Base-by-base conservation (phyloP, 2,329 filamentous ascomycete genomes). In the Diaporthe destruens region DNA sequence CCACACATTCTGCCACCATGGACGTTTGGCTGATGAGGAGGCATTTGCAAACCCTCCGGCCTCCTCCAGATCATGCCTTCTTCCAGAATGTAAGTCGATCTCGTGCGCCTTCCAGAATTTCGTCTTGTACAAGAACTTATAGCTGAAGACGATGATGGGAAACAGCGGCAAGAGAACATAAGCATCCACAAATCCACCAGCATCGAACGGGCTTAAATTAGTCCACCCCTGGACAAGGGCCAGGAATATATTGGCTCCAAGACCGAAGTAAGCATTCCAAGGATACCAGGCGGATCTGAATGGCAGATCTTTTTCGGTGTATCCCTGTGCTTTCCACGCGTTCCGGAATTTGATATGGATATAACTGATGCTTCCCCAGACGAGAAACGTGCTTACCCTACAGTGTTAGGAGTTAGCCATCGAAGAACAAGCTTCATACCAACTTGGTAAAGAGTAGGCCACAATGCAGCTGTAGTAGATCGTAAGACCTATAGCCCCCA, bases 321-420 rank as follows among this genome's bases (percentile, higher is more conserved):
- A 85, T 1, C 90, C 89, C 78, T 93, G 90, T 0, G 80, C 81
- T 12, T 80, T 78, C 90, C 90, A 92, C 0, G 91, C 92, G 12
- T 85, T 80, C 44, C 92, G 90, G 80, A 94, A 94, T 32, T 91
- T 90, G 74, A 94, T 90, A 77, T 94, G 92, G 4, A 89, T 92
- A 76, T 93, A 88, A 34, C 87, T 90, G 76, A 94, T 94, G 49
- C 87, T 87, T 2, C 85, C 92, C 92, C 92, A 94, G 54, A 93
- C 92, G 2, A 94, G 79, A 78, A 94, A 94, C 0, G 91, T 93
- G 49, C 90, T 91, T 2, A 93, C 91, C 5, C 29, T 29, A 29
- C 29, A 29, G 29, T 29, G 29, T 29, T 29, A 29, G 29, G 29
- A 29, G 29, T 29, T 29, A 29, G 29, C 29, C 29, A 29, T 29